Percentiles rank a stretch among this genome's conserved stretches.
Evolutionary conservation across 768 basidiomycete species (phyloP).

Genomic region (Imleria badia): DNA sequence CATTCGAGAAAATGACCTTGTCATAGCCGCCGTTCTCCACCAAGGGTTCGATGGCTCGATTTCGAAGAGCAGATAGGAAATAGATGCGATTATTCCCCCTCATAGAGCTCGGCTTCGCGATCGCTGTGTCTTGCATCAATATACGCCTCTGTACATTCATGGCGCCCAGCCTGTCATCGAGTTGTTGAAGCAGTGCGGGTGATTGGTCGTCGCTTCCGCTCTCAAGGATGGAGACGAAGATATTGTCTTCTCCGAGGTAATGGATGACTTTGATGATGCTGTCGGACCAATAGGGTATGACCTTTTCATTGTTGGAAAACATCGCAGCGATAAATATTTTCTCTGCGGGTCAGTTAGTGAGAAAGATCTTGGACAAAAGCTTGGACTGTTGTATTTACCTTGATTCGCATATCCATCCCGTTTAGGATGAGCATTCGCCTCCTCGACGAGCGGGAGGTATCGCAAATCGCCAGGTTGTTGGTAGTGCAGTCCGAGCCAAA

Average conservation of each 20-base stretch:
- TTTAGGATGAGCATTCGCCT: conserved; percentile 11
- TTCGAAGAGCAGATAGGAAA: conserved; percentile 32
- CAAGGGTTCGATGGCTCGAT: conserved; percentile 43
- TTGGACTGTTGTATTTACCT: neutral
- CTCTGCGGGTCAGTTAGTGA: neutral
- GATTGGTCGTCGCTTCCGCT: conserved; percentile 29
- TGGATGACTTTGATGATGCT: conserved; percentile 35
- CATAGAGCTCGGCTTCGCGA: conserved; percentile 9
- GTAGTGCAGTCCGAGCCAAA: conserved; percentile 6
- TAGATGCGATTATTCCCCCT: neutral
- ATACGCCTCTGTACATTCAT: conserved; percentile 18
- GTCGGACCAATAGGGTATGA: conserved; percentile 41
- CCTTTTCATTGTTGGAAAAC: conserved; percentile 38
- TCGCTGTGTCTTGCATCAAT: conserved; percentile 4
- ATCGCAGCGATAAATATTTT: conserved; percentile 30
- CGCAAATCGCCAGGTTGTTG: conserved; percentile 7
- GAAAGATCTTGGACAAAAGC: too few relatives aligned
- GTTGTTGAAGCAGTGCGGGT: conserved; percentile 6
- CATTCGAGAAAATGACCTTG: conserved; percentile 43
- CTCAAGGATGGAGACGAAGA: conserved; percentile 43
- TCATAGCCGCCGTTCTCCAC: conserved; percentile 36
- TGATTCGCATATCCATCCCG: conserved; percentile 15
- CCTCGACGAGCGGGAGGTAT: conserved; percentile 14
- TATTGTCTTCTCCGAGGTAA: conserved; percentile 42
- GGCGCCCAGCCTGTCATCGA: conserved; percentile 6